Base-by-base conservation (phyloP, 129 eudicot species). In the Heracleum sosnowskyi region DNA sequence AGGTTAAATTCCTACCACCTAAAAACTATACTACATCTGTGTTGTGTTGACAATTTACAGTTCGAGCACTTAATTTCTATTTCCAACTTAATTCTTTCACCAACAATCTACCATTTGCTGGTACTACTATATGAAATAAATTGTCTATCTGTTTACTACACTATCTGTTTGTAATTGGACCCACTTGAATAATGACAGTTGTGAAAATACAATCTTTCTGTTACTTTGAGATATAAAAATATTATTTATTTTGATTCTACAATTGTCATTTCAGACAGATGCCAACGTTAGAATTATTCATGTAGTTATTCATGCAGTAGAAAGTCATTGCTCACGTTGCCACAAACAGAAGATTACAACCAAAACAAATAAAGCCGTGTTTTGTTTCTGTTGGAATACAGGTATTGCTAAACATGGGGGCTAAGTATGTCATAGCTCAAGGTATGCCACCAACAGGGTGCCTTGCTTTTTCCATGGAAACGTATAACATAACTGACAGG, bases 401-500 rank as follows among this genome's bases (percentile, higher is more conserved):
- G 97, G 88, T 90, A 82, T 26, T 91, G 79, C 79, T 93, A 16
- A 83, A 60, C 34, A 93, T 89, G 82, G 97, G 97, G 11, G 92
- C 97, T 6, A 94, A 88, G 62, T 89, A 94, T 72, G 45, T 94
- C 8, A 90, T 94, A 2, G 96, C 91, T 5, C 88, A 94, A 88
- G 98, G 98, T 49, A 88, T 94, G n/a, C 96, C 96, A 1, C 82
- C 92, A 39, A 85, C 92, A 35, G 98, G 98, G 22, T 91, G 98
- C 89, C 86, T 94, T 26, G 86, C 97, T 11, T 84, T 88, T 29
- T 75, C 98, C 74, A 73, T 93, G 93, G 22, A 77, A 24, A 62
- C 85, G 20, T 85, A 88, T 46, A 51, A 87, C 2, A 47, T 77
- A 13, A 69, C 76, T 5, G 97, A 89, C 69, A 82, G 96, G 15